These are phyloP conservation scores for Coriaria nepalensis DNA, from an alignment of 306 rosid species.

Conservation along the genomic window DNA sequence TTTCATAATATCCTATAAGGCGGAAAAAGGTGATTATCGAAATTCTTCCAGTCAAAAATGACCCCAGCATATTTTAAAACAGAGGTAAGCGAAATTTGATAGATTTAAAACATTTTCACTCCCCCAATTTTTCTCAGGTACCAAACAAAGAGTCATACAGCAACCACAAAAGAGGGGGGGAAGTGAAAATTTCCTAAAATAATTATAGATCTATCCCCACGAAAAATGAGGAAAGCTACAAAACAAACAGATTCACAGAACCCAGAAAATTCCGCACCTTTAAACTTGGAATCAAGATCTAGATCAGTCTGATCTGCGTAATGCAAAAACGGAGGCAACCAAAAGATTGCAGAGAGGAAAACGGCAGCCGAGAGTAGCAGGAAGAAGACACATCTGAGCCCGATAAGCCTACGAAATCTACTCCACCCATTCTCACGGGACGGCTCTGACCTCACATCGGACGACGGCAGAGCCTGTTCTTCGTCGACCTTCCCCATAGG, in stretches of 20 bases:
- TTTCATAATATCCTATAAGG: no score
- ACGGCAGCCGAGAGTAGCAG: conserved; percentile 46
- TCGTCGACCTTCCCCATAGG: conserved; percentile 75
- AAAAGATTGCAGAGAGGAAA: conserved; percentile 68
- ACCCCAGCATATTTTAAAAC: no score
- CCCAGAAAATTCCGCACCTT: conserved; percentile 30
- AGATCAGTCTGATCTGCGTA: conserved; percentile 47
- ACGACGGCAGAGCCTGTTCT: conserved; percentile 33
- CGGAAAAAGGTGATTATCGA: no score
- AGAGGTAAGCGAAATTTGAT: no score
- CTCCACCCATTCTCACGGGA: conserved; percentile 28
- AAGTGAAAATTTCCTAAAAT: neutral
- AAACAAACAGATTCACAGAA: neutral
- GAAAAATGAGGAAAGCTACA: conserved; percentile 15
- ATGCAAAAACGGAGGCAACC: conserved; percentile 68
- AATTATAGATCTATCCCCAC: conserved; percentile 33
- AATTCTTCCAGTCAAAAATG: no score
- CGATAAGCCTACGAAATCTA: conserved; percentile 35
- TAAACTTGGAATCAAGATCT: conserved; percentile 33
- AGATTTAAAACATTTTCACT: neutral
- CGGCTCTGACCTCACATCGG: conserved; percentile 20
- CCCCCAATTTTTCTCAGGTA: conserved; percentile 17
- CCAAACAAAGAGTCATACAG: conserved; percentile 8
- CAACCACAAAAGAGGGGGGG: neutral
- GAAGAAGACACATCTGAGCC: conserved; percentile 56